phyloP scores from a whole-genome alignment of 345 rosid genomes.

The Atalantia buxifolia region DNA sequence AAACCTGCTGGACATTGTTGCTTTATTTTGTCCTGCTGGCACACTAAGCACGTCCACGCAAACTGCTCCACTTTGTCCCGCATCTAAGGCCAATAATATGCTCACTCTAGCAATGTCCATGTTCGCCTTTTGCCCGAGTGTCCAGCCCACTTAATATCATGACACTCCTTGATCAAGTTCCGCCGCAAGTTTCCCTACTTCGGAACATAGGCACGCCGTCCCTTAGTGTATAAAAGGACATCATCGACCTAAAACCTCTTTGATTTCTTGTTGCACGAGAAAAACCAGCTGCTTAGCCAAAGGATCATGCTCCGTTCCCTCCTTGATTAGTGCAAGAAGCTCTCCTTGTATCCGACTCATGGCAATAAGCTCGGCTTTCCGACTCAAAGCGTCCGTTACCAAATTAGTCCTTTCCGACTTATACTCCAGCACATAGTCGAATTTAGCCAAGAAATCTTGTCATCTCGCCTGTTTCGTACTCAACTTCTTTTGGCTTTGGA shows the following conservation, averaged over 20 bases:
- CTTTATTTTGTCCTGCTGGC: neutral
- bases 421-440: neutral
- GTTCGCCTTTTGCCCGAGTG: neutral
- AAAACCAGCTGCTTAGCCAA: no score
- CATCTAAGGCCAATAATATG: neutral
- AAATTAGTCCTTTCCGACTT: neutral
- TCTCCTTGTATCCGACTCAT: fast-evolving
- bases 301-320: no score
- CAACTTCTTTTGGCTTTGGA: neutral
- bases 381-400: neutral
- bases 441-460: neutral
- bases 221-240: neutral
- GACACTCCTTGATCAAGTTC: neutral
- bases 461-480: neutral
- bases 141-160: neutral
- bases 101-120: fast-evolving
- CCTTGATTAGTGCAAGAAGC: no score
- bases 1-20: fast-evolving
- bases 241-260: neutral
- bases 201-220: neutral
- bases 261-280: neutral
- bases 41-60: neutral
- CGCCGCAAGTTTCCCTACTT: neutral
- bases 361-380: neutral
- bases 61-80: neutral